A percentile compares a stretch with the other conserved stretches of the same genome.
Conservation (phyloP, 306 rosid genomes). For the Benincasa hispida region DNA sequence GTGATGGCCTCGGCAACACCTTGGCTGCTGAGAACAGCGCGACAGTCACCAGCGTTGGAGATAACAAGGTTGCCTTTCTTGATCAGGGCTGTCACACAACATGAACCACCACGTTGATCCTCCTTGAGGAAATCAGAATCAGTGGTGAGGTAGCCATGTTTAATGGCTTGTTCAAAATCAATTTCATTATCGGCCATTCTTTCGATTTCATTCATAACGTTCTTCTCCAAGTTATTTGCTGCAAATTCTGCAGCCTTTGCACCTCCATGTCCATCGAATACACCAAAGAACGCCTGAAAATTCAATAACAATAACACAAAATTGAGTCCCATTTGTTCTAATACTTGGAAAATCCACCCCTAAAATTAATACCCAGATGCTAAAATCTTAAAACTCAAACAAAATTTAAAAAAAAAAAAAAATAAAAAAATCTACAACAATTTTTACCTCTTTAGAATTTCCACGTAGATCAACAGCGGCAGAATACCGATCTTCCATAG, state of each 20-base stretch:
- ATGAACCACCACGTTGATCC: slow-evolving; percentile 67
- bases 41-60: slow-evolving; percentile 90
- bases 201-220: slow-evolving; percentile 45
- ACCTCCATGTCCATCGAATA: slow-evolving; percentile 97
- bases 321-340: neutral
- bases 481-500: slow-evolving; percentile 84
- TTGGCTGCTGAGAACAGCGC: slow-evolving; percentile 74
- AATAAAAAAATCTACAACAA: neutral
- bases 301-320: neutral
- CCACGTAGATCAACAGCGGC: slow-evolving; percentile 56
- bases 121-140: slow-evolving; percentile 69
- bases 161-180: slow-evolving; percentile 55
- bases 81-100: slow-evolving; percentile 78
- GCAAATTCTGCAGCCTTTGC: slow-evolving; percentile 78
- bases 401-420: no score
- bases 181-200: slow-evolving; percentile 19
- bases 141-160: slow-evolving; percentile 64
- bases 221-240: slow-evolving; percentile 57
- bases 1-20: slow-evolving; percentile 80
- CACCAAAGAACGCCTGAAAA: slow-evolving; percentile 81
- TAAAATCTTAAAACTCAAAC: neutral
- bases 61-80: slow-evolving; percentile 57
- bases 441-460: slow-evolving; percentile 51
- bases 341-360: no score
- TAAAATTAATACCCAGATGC: neutral